Conservation (phyloP, 805 yeast genomes). For the Nakazawaea ernobii region DNA sequence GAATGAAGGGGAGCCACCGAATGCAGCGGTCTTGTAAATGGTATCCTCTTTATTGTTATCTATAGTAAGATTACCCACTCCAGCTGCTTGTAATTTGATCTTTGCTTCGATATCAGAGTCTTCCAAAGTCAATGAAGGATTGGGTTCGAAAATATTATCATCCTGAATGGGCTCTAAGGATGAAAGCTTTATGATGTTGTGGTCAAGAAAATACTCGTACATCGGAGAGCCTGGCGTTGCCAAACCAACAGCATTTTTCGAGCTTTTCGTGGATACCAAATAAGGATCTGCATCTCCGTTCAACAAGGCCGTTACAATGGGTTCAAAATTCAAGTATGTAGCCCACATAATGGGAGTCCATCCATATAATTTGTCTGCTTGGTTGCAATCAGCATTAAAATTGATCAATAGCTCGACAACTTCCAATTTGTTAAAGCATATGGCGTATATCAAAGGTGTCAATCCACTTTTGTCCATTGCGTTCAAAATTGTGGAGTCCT, state of each 20-base stretch:
- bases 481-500: slow-evolving; percentile 19
- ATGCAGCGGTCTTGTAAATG: slow-evolving; percentile 19
- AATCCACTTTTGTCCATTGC: slow-evolving; percentile 34
- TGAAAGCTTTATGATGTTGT: slow-evolving; percentile 30
- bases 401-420: slow-evolving; percentile 43
- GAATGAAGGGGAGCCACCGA: slow-evolving; percentile 26
- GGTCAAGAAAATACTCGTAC: slow-evolving; percentile 52
- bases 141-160: slow-evolving; percentile 8
- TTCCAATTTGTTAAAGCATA: slow-evolving; percentile 44
- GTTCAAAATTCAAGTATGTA: slow-evolving; percentile 51
- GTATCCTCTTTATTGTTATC: slow-evolving; percentile 15
- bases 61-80: slow-evolving; percentile 17
- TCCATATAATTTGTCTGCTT: slow-evolving; percentile 41
- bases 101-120: slow-evolving; percentile 26
- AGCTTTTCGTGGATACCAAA: slow-evolving; percentile 26
- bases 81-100: slow-evolving; percentile 36
- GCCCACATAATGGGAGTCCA: slow-evolving; percentile 88
- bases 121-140: slow-evolving; percentile 12
- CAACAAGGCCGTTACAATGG: slow-evolving; percentile 50
- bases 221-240: slow-evolving; percentile 52
- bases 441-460: slow-evolving; percentile 45
- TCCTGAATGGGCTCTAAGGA: neutral
- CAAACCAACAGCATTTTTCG: slow-evolving; percentile 51
- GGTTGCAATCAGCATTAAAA: slow-evolving; percentile 42
- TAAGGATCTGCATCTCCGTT: slow-evolving; percentile 61